Evolutionary conservation across 2,329 filamentous ascomycete genomes (phyloP).

Genomic region (Sporothrix euskadiensis): DNA sequence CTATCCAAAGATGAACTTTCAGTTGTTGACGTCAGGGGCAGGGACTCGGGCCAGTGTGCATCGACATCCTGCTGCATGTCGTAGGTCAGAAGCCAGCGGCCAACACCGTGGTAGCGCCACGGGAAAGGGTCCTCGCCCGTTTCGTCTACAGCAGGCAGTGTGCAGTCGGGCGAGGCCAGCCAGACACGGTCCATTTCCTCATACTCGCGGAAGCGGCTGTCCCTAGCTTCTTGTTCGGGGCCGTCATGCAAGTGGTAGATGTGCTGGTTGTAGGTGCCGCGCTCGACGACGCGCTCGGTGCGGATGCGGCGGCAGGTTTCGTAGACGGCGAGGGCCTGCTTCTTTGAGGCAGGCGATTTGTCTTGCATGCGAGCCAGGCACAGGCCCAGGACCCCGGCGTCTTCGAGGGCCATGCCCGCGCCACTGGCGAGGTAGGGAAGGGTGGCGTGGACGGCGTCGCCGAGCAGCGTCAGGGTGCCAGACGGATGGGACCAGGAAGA

Average conservation of each 20-base stretch:
- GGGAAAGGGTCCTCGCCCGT: conserved; percentile 31
- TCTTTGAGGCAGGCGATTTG: conserved; percentile 18
- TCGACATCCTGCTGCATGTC: conserved; percentile 26
- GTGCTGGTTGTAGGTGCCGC: conserved; percentile 31
- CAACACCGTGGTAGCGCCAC: conserved; percentile 32
- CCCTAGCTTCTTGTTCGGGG: conserved; percentile 27
- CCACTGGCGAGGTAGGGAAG: conserved; percentile 52
- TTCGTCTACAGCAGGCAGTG: conserved; percentile 21
- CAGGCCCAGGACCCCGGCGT: conserved; percentile 41
- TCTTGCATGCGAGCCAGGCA: conserved; percentile 28
- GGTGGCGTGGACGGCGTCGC: conserved; percentile 29
- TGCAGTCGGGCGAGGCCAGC: conserved; percentile 5
- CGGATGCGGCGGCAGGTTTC: conserved; percentile 30
- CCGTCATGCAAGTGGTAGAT: conserved; percentile 33
- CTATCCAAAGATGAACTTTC: not conserved
- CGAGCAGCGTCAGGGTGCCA: conserved; percentile 17
- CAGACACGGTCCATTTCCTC: conserved; percentile 25
- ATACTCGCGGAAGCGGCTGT: conserved; percentile 21
- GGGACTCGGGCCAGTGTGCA: not conserved
- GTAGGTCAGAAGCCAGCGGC: conserved; percentile 31
- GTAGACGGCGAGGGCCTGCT: conserved; percentile 28
- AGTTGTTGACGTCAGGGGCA: not conserved
- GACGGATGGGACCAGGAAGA: conserved; percentile 44
- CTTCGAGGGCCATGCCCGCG: conserved; percentile 48
- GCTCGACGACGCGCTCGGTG: conserved; percentile 29